Base-by-base conservation (phyloP, 176 grass and related monocot genomes). In the Cocos nucifera region DNA sequence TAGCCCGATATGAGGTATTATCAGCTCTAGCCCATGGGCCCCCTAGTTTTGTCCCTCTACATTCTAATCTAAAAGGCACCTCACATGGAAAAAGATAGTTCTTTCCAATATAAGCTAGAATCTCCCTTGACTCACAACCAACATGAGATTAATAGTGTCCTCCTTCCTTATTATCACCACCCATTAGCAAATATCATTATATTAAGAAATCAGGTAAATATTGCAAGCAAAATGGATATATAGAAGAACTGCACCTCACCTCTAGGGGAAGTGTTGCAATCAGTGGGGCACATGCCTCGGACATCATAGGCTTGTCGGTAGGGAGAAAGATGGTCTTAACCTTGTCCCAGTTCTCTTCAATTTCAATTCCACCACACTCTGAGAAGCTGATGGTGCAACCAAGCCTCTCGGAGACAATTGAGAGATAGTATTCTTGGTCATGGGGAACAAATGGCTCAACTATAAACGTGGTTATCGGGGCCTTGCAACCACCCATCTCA, bases 271-370 rank as follows among this genome's bases (percentile, higher is more conserved):
- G 78, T 25, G 78, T 75, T 50, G 78, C 78, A 24, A 81, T 67
- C 65, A 81, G 64, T 58, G 78, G 65, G 70, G 78, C 78, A 28
- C 78, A 81, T 30, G 66, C 58, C 64, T 81, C 78, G 26, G 58
- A 57, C 44, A 58, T 69, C 55, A 81, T 64, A 9, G 65, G 17
- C 72, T 81, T 81, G 72, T 81, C 78, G 21, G 71, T 59, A 17
- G 78, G 78, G 69, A 81, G 57, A 58, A 59, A 81, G 21, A 81
- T 23, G 23, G 71, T 70, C 73, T 75, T 81, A 56, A 81, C 78
- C 16, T 81, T 81, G 65, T 75, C 78, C 78, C 78, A 81, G 53
- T 81, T 81, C 65, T 81, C 78, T 58, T 81, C 78, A 64, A 81
- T 81, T 64, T 81, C 78, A 70, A 81, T 75, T 39, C 78, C 78